phyloP scores from a whole-genome alignment of 106 monocot species.

The Acorus calamus region DNA sequence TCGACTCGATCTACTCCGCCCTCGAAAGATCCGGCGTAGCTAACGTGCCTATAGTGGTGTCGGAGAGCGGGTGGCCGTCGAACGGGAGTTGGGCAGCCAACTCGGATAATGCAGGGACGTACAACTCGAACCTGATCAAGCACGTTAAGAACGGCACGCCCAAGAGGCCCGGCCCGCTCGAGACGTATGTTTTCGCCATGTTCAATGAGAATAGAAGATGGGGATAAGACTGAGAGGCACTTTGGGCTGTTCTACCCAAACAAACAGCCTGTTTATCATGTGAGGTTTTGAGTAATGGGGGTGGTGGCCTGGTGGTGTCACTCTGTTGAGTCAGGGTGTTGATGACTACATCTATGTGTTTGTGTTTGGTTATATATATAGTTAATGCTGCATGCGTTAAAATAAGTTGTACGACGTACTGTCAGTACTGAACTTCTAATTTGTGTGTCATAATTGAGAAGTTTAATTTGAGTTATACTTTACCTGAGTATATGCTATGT shows the following conservation, averaged over 20 bases:
- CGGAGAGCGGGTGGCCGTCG: slow-evolving; percentile 66
- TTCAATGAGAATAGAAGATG: slow-evolving; percentile 37
- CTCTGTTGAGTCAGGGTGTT: too few relatives aligned
- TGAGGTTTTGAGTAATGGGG: too few relatives aligned
- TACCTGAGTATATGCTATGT: too few relatives aligned
- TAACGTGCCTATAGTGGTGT: slow-evolving; percentile 25
- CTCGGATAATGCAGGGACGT: slow-evolving; percentile 18
- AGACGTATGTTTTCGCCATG: slow-evolving; percentile 43
- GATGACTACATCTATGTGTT: too few relatives aligned
- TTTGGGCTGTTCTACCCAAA: slow-evolving; percentile 20
- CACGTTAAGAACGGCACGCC: slow-evolving; percentile 33
- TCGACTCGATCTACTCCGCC: slow-evolving; percentile 44
- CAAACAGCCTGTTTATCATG: too few relatives aligned
- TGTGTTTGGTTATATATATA: too few relatives aligned
- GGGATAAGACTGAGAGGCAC: slow-evolving; percentile 9
- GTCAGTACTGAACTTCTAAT: too few relatives aligned
- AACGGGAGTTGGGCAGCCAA: slow-evolving; percentile 21
- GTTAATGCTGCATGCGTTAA: too few relatives aligned
- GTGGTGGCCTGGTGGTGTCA: too few relatives aligned
- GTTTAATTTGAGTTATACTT: too few relatives aligned
- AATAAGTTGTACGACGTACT: too few relatives aligned
- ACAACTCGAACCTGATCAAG: slow-evolving; percentile 25
- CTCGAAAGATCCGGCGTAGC: slow-evolving; percentile 26
- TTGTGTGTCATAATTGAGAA: too few relatives aligned
- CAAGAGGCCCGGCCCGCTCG: slow-evolving; percentile 23